Evolutionary conservation across 768 basidiomycete species (phyloP).

Genomic region (Symmetrospora coprosmae): DNA sequence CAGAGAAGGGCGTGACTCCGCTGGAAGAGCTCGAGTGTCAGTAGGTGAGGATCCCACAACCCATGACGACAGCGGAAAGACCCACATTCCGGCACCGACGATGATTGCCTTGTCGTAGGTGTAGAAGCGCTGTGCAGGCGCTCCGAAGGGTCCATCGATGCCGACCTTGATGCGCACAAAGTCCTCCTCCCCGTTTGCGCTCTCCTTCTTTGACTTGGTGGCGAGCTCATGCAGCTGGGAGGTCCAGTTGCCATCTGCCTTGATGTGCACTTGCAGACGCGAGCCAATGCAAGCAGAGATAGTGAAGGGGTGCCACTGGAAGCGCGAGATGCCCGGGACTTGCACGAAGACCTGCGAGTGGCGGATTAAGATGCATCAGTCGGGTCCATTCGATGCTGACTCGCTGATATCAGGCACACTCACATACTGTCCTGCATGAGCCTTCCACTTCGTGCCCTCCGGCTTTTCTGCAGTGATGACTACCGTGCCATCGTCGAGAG

Average conservation of each 20-base stretch:
- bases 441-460: slow-evolving; percentile 9
- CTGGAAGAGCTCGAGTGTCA: not conserved
- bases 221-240: not conserved
- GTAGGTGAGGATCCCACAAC: not conserved
- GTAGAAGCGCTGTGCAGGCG: slow-evolving; percentile 17
- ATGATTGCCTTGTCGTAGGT: slow-evolving; percentile 21
- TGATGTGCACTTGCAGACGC: slow-evolving; percentile 18
- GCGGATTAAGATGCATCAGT: not conserved
- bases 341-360: not conserved
- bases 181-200: not conserved
- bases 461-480: slow-evolving; percentile 11
- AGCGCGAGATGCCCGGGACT: slow-evolving; percentile 1
- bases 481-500: slow-evolving; percentile 15
- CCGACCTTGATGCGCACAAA: not conserved
- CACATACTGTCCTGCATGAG: slow-evolving; percentile 16
- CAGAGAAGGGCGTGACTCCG: slow-evolving; percentile 15
- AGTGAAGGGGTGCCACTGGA: slow-evolving; percentile 21
- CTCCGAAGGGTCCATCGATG: slow-evolving; percentile 12
- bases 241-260: slow-evolving; percentile 20
- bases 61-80: not conserved
- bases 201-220: not conserved
- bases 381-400: not conserved
- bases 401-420: not conserved
- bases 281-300: slow-evolving; percentile 14
- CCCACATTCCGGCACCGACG: slow-evolving; percentile 6